Evolutionary conservation across 2,329 filamentous ascomycete genomes (phyloP), one percentile per base, ranked within the genome.

Genomic region (Hymenoscyphus occultus): DNA sequence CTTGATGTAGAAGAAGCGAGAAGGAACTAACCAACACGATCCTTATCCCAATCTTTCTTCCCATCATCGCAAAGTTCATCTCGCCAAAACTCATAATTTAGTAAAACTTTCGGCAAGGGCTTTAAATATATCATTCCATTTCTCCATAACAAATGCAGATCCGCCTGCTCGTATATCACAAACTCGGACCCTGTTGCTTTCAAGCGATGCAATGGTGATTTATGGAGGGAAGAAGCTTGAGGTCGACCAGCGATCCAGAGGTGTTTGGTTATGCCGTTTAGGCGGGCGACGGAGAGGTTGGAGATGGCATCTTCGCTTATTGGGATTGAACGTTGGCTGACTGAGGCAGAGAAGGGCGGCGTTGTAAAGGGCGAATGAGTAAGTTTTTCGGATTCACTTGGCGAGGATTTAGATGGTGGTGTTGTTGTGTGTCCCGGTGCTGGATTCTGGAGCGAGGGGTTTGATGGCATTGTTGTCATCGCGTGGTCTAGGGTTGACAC

Each of bases 111-210:
- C 1, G 76, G 76, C 0, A 78, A 61, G 10, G 75, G 76, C 58
- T 78, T 78, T 35, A 78, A 68, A 58, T 73, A 76, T n/a, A 77
- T 74, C 1, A 68, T 67, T 3, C 68, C 62, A 4, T 64, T 58
- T 5, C 28, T 62, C 74, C 75, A 76, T 5, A 78, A 72, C 0
- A 80, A 69, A 66, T 79, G 77, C 10, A 77, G 67, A 40, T 77
- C 72, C 1, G 74, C 68, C 31, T 76, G 68, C 65, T 79, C 77
- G 5, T 75, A 74, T 16, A 77, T 51, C 1, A 76, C 22, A 19
- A 80, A 75, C 1, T 68, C 57, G 13, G 76, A 75, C 0, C 66
- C 67, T 12, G 74, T 69, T 1, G 75, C 63, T 16, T 65, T 64
- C 56, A 78, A 75, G 7, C 70, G 59, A 62, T 79, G 76, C 1